Evolutionary conservation across 768 basidiomycete species (phyloP), one percentile per base, ranked within the genome.

Genomic region (Phanerochaete carnosa): DNA sequence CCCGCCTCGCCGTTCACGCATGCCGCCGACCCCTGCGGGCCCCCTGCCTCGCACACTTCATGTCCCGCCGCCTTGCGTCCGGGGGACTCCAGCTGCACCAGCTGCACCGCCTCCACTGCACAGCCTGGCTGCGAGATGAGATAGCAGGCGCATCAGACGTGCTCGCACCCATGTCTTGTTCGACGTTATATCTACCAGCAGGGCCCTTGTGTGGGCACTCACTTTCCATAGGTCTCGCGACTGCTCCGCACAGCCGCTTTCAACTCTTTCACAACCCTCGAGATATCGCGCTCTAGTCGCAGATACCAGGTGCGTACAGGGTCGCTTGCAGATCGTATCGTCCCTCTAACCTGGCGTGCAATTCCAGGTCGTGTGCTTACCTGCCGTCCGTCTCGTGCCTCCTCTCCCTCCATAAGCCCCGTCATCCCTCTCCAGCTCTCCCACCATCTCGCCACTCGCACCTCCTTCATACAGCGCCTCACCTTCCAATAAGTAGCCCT

Each of bases 91-190:
- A 23, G 30, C 32, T 52, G 15, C 54, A 55, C 54, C 32, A 55
- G 15, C 39, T 16, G 11, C 15, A 37, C 12, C 8, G n/a, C 32
- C 33, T 25, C 22, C 25, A 5, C 26, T 39, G 54, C 39, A 43
- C 54, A 52, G 54, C 54, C 43, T 43, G 39, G 11, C 19, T 19
- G 39, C 8, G 19, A 43, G 39, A 43, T 33, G 35, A 55, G 54
- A 55, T 55, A 55, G n/a, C 54, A 39, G 54, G 37, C 54, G 23
- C 33, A 55, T 55, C 54, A 55, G 54, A 55, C 54, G 35, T 55
- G 54, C 32, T 39, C 22, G 12, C 19, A 12, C 11, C 39, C 4
- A 43, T 43, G 39, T 19, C 19, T 12, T 43, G 39, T 43, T 43
- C 8, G 19, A 43, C 11, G 39, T 43, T 43, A 43, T 43, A 43